These are phyloP conservation scores for Micractinium sp. DNA, from an alignment of 139 green algal genomes.

Conservation along the genomic window DNA sequence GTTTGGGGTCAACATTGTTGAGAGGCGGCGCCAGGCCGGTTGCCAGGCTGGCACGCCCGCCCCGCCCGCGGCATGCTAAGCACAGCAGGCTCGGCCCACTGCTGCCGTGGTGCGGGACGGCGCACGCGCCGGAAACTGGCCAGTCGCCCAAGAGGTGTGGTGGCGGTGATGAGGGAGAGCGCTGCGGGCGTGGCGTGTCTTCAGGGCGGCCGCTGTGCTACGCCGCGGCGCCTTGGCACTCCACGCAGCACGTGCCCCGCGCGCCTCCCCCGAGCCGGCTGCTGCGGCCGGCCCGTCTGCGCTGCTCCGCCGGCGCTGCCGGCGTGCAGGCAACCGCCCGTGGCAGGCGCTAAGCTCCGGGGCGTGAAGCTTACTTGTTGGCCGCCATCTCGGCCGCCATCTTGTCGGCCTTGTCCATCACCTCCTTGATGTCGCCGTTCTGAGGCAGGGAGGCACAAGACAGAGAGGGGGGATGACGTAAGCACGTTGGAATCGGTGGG, in stretches of 20 bases:
- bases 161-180: too few species aligned
- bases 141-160: too few species aligned
- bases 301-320: neutral
- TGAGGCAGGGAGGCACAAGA: neutral
- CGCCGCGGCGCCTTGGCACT: too few species aligned
- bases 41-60: too few species aligned
- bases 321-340: neutral
- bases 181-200: too few species aligned
- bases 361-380: neutral
- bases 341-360: neutral
- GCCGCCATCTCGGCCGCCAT: slow-evolving; percentile 56
- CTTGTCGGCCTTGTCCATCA: slow-evolving; percentile 79
- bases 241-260: too few species aligned
- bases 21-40: too few species aligned
- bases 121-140: too few species aligned
- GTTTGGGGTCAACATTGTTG: neutral
- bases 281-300: neutral
- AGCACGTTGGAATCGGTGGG: too few species aligned
- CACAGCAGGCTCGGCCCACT: neutral
- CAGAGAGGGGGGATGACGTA: neutral
- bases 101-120: neutral
- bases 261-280: neutral
- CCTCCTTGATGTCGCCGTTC: slow-evolving; percentile 82
- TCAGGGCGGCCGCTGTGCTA: too few species aligned
- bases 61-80: too few species aligned